Base-by-base conservation (phyloP, 2,329 filamentous ascomycete genomes). In the Aspergillus costaricaensis region DNA sequence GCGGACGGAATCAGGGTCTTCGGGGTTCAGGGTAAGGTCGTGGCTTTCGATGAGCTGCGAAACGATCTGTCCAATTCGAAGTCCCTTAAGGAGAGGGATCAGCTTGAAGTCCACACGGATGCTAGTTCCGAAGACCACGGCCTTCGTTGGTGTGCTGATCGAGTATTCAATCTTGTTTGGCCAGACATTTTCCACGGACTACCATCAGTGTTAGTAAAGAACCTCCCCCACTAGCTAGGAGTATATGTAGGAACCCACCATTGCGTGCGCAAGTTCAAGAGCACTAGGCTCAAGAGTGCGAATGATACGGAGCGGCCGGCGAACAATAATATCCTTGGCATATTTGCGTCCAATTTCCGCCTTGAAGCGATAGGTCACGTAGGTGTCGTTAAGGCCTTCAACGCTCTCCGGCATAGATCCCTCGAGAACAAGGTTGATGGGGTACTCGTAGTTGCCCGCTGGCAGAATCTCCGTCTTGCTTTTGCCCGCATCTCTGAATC, bases 91-190 rank as follows among this genome's bases (percentile, higher is more conserved):
- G 2, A 98, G 81, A 0, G 94, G 93, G 1, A 92, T 91, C 64
- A 98, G 88, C 64, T 91, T 87, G 80, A 97, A 94, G 68, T 96
- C 88, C 61, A 96, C 84, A 1, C 88, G 87, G 52, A 98, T 88
- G 21, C 85, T 84, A n/a, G 91, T 96, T 53, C 95, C 95, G 70
- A 97, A 96, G 17, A 96, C 90, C 57, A 96, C 89, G 2, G 95
- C 95, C 79, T 97, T 97, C 71, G 92, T 93, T 0, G 95, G 94
- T 10, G 96, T 91, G 60, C 91, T 87, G 64, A 99, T 92, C 30
- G 92, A 94, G 79, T 99, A 99, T 74, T 96, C 91, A 68, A 98
- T 86, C 81, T 99, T 99, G 80, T 96, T 95, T 5, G 92, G 91
- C 95, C 95, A 99, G 65, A 96, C 90, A 72, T 97, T 97, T 77